phyloP scores from a whole-genome alignment of 306 rosid species.

The Corylus americana region DNA sequence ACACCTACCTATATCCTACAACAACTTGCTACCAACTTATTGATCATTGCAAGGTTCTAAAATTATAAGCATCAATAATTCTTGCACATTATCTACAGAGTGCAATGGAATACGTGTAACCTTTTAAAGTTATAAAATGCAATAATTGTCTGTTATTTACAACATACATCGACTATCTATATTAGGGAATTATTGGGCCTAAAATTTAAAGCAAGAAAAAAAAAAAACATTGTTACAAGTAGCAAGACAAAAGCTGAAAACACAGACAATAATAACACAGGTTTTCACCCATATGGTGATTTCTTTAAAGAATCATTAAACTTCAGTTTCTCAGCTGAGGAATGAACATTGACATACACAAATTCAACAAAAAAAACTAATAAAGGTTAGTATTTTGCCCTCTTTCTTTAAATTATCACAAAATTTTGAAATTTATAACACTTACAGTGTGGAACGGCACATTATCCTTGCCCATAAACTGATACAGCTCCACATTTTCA shows the following conservation, averaged over 20 bases:
- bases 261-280: neutral
- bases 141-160: neutral
- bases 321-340: neutral
- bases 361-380: neutral
- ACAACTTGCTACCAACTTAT: neutral
- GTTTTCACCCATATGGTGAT: neutral
- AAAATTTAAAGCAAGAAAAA: neutral
- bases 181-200: neutral
- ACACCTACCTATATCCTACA: neutral
- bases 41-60: neutral
- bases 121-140: neutral
- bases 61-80: neutral
- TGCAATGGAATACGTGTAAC: neutral
- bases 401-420: neutral
- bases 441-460: constrained; percentile 98
- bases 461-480: constrained; percentile 98
- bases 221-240: neutral
- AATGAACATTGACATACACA: neutral
- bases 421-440: neutral
- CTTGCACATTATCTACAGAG: neutral
- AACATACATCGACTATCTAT: neutral
- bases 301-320: neutral
- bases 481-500: constrained; percentile 84
- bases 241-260: neutral
- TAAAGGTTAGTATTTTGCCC: neutral